Conservation (phyloP, 2,329 filamentous ascomycete species). For the Zymoseptoria brevis region DNA sequence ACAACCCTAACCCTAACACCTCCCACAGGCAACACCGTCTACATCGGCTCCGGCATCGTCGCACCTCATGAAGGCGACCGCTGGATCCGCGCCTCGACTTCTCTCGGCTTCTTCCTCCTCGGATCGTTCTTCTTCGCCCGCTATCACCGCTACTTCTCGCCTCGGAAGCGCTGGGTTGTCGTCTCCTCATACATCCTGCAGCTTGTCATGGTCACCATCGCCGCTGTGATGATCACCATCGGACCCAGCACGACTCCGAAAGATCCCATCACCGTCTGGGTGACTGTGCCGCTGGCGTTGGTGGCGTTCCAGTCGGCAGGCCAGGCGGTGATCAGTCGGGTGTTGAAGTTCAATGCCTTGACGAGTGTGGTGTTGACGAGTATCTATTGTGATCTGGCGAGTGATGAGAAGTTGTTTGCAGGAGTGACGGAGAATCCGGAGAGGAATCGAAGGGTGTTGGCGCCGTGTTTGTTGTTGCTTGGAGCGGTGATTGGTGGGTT, state of each 20-base stretch:
- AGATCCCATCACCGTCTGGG: constrained; percentile 26
- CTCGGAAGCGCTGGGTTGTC: constrained; percentile 58
- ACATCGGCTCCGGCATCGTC: constrained; percentile 65
- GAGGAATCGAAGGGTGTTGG: constrained; percentile 45
- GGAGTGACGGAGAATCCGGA: constrained; percentile 40
- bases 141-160: constrained; percentile 57
- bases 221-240: constrained; percentile 38
- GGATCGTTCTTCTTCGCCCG: constrained; percentile 64
- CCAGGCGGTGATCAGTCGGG: constrained; percentile 66
- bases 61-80: constrained; percentile 43
- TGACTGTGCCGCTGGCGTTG: constrained; percentile 59
- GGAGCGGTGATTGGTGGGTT: constrained; percentile 49
- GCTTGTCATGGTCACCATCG: constrained; percentile 29
- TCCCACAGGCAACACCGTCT: constrained; percentile 61
- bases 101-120: constrained; percentile 61
- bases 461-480: constrained; percentile 44
- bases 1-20: background rate
- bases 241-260: constrained; percentile 17
- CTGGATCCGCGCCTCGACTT: constrained; percentile 65
- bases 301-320: constrained; percentile 71
- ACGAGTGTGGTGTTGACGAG: constrained; percentile 75
- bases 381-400: constrained; percentile 73
- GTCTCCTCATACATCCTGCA: constrained; percentile 38
- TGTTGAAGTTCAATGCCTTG: constrained; percentile 60
- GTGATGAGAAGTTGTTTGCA: constrained; percentile 49